Evolutionary conservation across 805 yeast species (phyloP), one percentile per base, ranked within the genome.

Genomic region (Isabelozyma heimii): DNA sequence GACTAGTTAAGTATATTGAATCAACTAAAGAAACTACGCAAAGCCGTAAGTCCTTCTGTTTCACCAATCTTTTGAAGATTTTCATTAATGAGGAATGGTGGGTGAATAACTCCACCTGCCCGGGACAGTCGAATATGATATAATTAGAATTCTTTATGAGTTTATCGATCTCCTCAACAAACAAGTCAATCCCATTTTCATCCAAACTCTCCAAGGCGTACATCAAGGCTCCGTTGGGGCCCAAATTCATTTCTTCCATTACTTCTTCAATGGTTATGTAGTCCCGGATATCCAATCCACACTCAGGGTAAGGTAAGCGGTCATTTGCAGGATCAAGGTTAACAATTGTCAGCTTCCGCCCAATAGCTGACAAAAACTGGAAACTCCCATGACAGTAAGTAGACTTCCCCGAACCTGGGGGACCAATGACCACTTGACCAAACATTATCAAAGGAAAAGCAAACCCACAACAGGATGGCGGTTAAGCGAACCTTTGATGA

Each of bases 391-490:
- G 76, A 65, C 97, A 91, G 64, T 89, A 94, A 0, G 99, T 95
- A 0, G 97, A 89, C 62, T 94, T 94, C 1, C 99, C 99, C 0
- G 96, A 80, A 1, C 99, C 99, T 0, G 99, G 99, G 0, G 99
- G 98, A 0, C 99, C 99, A 37, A 94, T 90, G 8, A 92, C 91
- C 8, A 94, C 81, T 69, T 94, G 97, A 3, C 96, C 97, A 66
- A 88, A 88, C 79, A 74, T 74, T 37, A 14, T 37, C 40, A 6
- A 20, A 20, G 4, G 24, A 20, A 20, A 20, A 6, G 6, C 24
- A 20, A 20, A 20, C 24, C 6, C 24, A 20, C 24, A 30, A 9
- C 8, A 30, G 35, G n/a, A 30, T 10, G 35, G 10, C 35, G n/a
- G 35, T 30, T 30, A 8, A 13, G 24, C 6, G 10, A 30, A 30